These are phyloP conservation scores for Pichia nakasei DNA, from an alignment of 805 yeast genomes.

Conservation along the genomic window DNA sequence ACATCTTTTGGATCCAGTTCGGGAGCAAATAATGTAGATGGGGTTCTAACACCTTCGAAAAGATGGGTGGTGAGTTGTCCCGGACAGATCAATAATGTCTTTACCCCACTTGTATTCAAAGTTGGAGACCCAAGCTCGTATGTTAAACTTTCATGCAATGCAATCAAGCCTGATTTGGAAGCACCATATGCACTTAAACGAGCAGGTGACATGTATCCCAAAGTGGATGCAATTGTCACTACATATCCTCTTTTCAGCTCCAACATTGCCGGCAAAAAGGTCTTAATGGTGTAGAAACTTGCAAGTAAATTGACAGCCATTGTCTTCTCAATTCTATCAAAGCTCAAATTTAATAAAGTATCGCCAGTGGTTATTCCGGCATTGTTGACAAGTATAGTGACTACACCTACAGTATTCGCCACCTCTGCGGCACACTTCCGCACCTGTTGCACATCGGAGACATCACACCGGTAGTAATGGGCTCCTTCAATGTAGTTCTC, in stretches of 20 bases:
- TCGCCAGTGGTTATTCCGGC: constrained; percentile 70
- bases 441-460: constrained; percentile 44
- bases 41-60: constrained; percentile 66
- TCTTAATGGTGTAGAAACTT: constrained; percentile 58
- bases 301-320: constrained; percentile 64
- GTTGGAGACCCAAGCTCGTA: constrained; percentile 55
- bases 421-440: constrained; percentile 32
- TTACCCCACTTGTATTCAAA: constrained; percentile 42
- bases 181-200: constrained; percentile 79
- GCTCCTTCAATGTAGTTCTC: constrained; percentile 31
- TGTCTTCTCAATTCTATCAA: constrained; percentile 51
- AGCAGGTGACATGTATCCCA: constrained; percentile 83
- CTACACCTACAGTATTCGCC: constrained; percentile 41
- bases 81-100: constrained; percentile 72
- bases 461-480: constrained; percentile 60
- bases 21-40: constrained; percentile 72
- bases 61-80: constrained; percentile 75
- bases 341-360: constrained; percentile 42
- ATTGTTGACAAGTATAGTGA: constrained; percentile 70
- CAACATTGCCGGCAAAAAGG: constrained; percentile 69
- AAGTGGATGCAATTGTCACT: constrained; percentile 73
- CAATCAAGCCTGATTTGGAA: constrained; percentile 77
- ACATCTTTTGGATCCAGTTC: constrained; percentile 61
- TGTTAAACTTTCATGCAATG: constrained; percentile 73
- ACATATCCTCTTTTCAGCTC: constrained; percentile 56